Conservation (phyloP, 2,329 filamentous ascomycete species). For the Epichloe brachyelytri region DNA sequence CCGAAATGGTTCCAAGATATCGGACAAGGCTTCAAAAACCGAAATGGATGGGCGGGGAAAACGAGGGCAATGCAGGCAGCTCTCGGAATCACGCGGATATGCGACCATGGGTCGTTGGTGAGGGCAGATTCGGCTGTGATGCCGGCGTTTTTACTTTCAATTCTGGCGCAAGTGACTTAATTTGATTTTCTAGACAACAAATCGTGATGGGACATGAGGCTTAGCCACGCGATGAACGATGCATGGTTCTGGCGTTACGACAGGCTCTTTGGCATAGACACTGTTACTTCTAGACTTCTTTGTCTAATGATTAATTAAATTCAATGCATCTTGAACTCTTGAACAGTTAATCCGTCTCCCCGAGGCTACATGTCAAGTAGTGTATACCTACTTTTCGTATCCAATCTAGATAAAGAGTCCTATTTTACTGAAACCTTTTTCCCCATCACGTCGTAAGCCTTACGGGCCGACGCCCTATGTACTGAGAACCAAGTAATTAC, state of each 20-base stretch:
- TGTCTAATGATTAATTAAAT: background rate
- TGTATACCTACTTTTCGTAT: no score
- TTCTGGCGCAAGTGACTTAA: no score
- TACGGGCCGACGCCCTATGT: background rate
- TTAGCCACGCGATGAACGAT: background rate
- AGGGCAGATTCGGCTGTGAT: constrained; percentile 10
- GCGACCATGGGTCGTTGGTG: constrained; percentile 45
- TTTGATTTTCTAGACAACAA: background rate
- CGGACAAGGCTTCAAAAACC: constrained; percentile 59
- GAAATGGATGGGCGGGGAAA: constrained; percentile 63
- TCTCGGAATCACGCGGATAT: constrained; percentile 28
- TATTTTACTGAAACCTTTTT: background rate
- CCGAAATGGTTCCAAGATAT: constrained; percentile 74
- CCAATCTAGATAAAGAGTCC: no score
- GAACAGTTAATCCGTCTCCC: background rate
- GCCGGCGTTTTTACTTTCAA: background rate
- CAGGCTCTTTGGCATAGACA: background rate
- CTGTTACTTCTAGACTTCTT: background rate
- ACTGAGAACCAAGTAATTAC: background rate
- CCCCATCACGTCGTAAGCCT: background rate
- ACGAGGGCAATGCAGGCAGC: constrained; percentile 22
- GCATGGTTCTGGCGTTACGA: constrained; percentile 1
- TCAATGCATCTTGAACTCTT: background rate
- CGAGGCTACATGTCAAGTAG: no score
- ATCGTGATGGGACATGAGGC: no score